A percentile compares a stretch with the other conserved stretches of the same genome.
Evolutionary conservation across 306 rosid genomes (phyloP).

Genomic region (Albizia julibrissin): DNA sequence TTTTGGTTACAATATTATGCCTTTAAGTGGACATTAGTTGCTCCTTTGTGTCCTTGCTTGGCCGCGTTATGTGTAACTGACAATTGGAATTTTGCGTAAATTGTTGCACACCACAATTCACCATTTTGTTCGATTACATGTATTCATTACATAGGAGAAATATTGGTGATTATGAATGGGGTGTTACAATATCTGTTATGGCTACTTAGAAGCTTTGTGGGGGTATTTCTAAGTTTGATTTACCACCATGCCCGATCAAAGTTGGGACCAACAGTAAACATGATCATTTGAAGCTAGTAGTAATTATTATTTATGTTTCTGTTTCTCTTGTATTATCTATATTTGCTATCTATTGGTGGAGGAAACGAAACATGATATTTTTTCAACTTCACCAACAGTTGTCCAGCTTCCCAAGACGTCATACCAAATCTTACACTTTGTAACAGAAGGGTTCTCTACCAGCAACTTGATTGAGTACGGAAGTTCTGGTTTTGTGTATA

Average conservation of each 20-base stretch:
- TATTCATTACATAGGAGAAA: too few relatives aligned
- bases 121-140: too few relatives aligned
- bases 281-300: background rate
- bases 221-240: background rate
- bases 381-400: background rate
- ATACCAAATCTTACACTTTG: background rate
- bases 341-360: background rate
- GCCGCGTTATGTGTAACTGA: too few relatives aligned
- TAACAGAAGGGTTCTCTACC: background rate
- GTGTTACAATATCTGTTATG: background rate
- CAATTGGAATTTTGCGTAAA: too few relatives aligned
- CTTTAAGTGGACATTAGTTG: too few relatives aligned
- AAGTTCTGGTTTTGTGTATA: background rate
- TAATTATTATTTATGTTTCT: background rate
- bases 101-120: too few relatives aligned
- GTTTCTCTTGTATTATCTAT: background rate
- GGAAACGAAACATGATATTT: background rate
- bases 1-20: too few relatives aligned
- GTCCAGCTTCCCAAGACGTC: background rate
- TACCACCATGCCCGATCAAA: conserved; percentile 6
- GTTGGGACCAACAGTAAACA: background rate
- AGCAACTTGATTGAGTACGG: background rate
- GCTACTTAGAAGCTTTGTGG: background rate
- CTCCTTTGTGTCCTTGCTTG: too few relatives aligned
- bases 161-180: too few relatives aligned